Conservation (phyloP, 768 basidiomycete genomes). For the Tricholoma saponaceum region DNA sequence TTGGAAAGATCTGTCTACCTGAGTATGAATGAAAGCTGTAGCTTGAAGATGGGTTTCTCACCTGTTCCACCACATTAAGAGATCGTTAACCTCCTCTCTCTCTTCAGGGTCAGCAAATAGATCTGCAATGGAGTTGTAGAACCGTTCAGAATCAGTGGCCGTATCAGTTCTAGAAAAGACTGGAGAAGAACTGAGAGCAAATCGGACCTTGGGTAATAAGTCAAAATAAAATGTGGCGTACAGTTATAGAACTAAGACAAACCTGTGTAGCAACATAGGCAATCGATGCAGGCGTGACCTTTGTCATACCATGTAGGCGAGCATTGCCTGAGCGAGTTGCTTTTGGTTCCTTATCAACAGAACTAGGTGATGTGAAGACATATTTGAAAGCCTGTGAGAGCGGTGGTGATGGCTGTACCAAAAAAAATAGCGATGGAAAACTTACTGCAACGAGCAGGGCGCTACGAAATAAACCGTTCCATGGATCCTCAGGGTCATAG, state of each 20-base stretch:
- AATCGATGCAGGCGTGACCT: background rate
- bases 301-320: background rate
- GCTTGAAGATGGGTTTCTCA: background rate
- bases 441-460: background rate
- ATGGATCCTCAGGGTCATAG: background rate
- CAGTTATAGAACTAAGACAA: too few species aligned
- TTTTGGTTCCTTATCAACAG: background rate
- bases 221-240: background rate
- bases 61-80: slow-evolving; percentile 10
- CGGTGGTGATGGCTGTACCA: background rate
- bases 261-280: background rate
- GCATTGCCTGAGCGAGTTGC: background rate
- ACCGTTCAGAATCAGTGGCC: slow-evolving; percentile 16
- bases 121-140: slow-evolving; percentile 14
- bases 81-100: slow-evolving; percentile 6
- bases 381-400: slow-evolving; percentile 3
- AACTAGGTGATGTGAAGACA: slow-evolving; percentile 4
- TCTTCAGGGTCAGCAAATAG: slow-evolving; percentile 17
- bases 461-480: background rate
- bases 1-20: background rate
- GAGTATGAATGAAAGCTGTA: too few species aligned
- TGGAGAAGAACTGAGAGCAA: slow-evolving; percentile 18
- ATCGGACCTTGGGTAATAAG: slow-evolving; percentile 8
- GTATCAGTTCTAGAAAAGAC: slow-evolving; percentile 19
- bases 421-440: background rate